A percentile compares a stretch with the other conserved stretches of the same genome.
These are phyloP conservation scores for Solanum ossicruentum DNA, from an alignment of 257 asterid species.

Conservation along the genomic window DNA sequence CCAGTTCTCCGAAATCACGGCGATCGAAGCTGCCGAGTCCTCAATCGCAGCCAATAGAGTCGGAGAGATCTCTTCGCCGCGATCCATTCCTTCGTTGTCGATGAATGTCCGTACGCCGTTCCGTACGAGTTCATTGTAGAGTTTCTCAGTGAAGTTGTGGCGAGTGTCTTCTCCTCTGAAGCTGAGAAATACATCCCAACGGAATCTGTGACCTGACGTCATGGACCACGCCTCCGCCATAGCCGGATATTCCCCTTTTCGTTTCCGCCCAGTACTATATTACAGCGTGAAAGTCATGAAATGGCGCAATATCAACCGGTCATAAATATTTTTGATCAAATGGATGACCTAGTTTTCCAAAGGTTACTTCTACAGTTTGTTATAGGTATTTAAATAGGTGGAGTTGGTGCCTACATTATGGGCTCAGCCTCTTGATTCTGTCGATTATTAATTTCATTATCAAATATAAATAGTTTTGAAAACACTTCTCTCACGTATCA, in stretches of 20 bases:
- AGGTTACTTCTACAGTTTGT: no score
- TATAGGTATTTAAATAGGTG: no score
- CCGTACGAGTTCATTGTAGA: conserved; percentile 8
- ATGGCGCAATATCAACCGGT: no score
- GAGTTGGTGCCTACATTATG: no score
- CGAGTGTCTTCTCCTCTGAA: conserved; percentile 23
- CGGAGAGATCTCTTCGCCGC: conserved; percentile 12
- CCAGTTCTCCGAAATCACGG: conserved; percentile 14
- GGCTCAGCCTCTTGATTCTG: no score
- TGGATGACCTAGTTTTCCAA: no score
- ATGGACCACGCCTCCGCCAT: not conserved
- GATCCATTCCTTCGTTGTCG: conserved; percentile 6
- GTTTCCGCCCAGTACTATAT: not conserved
- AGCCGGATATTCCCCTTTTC: not conserved
- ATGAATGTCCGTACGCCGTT: conserved; percentile 13
- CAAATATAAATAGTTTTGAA: no score
- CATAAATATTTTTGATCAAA: no score
- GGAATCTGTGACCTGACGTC: not conserved
- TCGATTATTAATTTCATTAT: no score
- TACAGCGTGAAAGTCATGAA: no score
- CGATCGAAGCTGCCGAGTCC: conserved; percentile 19
- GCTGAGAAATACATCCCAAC: conserved; percentile 21
- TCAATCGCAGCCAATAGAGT: not conserved
- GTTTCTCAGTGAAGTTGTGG: conserved; percentile 2
- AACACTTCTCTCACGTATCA: no score